phyloP scores from a whole-genome alignment of 805 yeast genomes.

The Hanseniaspora clermontiae region DNA sequence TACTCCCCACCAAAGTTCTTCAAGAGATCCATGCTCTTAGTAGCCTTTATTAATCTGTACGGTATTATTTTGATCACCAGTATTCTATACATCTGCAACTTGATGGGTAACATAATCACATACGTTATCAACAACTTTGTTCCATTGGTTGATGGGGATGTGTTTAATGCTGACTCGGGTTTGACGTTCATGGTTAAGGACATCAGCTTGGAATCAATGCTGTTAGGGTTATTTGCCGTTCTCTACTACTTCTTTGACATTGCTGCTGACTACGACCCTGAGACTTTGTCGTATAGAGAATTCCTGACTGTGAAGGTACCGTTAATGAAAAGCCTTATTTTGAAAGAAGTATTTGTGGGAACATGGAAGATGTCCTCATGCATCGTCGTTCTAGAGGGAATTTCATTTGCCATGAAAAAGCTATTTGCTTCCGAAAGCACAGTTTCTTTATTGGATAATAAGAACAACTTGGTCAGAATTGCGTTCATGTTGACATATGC shows the following conservation, averaged over 20 bases:
- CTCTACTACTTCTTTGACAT: slow-evolving; percentile 18
- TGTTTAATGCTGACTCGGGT: background rate
- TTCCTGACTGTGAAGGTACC: background rate
- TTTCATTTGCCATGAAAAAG: background rate
- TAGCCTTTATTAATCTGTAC: slow-evolving; percentile 35
- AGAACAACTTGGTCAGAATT: background rate
- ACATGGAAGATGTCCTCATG: background rate
- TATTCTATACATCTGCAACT: background rate
- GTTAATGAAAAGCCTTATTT: background rate
- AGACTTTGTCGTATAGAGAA: background rate
- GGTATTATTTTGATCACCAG: slow-evolving; percentile 26
- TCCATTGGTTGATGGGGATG: background rate
- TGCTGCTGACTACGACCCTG: background rate
- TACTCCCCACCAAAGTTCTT: slow-evolving; percentile 77
- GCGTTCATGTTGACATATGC: background rate
- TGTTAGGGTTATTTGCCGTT: slow-evolving; percentile 17
- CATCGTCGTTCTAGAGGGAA: background rate
- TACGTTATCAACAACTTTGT: background rate
- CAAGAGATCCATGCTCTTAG: slow-evolving; percentile 36
- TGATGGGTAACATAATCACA: background rate
- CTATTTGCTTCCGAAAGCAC: background rate
- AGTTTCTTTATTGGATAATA: background rate
- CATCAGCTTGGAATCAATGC: slow-evolving; percentile 3
- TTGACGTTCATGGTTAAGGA: background rate
- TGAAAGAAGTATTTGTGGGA: background rate